Percentiles rank a stretch among this genome's conserved stretches.
Evolutionary conservation across 495 filamentous ascomycete species (phyloP).

Genomic region (Cairneyella variabilis): DNA sequence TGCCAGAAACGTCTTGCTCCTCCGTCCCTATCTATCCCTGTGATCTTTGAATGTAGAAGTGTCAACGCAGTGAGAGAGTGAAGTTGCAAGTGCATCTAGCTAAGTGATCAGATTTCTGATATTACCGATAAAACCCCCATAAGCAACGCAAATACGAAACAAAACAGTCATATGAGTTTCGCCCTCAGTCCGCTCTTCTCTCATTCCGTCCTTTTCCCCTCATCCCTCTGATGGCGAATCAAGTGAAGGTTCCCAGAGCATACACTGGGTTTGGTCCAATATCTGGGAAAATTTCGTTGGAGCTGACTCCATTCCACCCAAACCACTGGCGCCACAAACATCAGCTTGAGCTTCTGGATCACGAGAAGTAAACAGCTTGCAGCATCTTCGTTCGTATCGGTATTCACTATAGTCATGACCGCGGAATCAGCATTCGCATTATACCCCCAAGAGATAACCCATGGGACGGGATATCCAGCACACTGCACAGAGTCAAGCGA

Average conservation of each 20-base stretch:
- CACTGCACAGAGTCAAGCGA: not conserved
- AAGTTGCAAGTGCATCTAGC: too few relatives aligned
- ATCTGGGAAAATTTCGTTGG: not conserved
- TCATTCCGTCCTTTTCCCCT: too few relatives aligned
- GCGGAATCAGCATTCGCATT: not conserved
- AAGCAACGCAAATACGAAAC: too few relatives aligned
- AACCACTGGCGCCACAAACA: not conserved
- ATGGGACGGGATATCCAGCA: not conserved
- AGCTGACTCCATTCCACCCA: not conserved
- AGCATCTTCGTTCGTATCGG: not conserved
- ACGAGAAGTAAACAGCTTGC: too few relatives aligned
- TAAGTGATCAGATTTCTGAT: too few relatives aligned
- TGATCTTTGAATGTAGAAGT: not conserved
- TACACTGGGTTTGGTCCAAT: constrained; percentile 1
- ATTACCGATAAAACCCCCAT: too few relatives aligned
- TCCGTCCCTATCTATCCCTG: not conserved
- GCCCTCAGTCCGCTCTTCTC: not conserved
- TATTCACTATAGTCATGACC: not conserved
- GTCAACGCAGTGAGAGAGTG: too few relatives aligned
- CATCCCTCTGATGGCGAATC: too few relatives aligned
- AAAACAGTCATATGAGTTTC: not conserved
- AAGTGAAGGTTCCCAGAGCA: not conserved
- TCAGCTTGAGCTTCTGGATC: not conserved
- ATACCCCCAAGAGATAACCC: constrained; percentile 3
- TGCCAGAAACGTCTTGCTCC: not conserved